These are phyloP conservation scores for Naumovozyma dairenensis DNA, from an alignment of 805 yeast genomes.

Conservation along the genomic window DNA sequence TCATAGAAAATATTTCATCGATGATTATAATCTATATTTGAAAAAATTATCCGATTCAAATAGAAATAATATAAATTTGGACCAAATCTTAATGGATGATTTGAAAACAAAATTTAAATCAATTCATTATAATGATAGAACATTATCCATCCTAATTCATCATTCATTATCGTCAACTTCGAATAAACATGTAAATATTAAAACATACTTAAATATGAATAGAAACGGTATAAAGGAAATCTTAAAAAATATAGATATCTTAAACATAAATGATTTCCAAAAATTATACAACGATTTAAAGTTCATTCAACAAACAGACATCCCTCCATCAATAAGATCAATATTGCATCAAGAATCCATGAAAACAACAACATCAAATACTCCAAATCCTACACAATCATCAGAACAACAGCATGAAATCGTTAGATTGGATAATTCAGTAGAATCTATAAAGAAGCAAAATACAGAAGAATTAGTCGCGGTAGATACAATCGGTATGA, in stretches of 20 bases:
- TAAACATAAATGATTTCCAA: conserved; percentile 24
- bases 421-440: conserved; percentile 16
- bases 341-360: conserved; percentile 4
- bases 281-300: conserved; percentile 31
- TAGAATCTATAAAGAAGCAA: conserved; percentile 43
- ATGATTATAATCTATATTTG: conserved; percentile 62
- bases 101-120: conserved; percentile 32
- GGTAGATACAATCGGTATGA: conserved; percentile 70
- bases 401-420: neutral
- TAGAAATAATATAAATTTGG: conserved; percentile 30
- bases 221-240: conserved; percentile 10
- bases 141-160: conserved; percentile 50
- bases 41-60: conserved; percentile 11
- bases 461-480: conserved; percentile 46
- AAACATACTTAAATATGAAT: conserved; percentile 17
- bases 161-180: conserved; percentile 28
- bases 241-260: conserved; percentile 20
- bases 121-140: conserved; percentile 40
- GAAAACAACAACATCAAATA: neutral
- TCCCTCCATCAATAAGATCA: conserved; percentile 19
- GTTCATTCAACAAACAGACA: conserved; percentile 22
- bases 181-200: neutral
- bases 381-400: neutral
- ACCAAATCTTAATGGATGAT: conserved; percentile 31
- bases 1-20: conserved; percentile 41